phyloP scores from a whole-genome alignment of 176 grass and related monocot genomes.

The Triticum timopheevii region DNA sequence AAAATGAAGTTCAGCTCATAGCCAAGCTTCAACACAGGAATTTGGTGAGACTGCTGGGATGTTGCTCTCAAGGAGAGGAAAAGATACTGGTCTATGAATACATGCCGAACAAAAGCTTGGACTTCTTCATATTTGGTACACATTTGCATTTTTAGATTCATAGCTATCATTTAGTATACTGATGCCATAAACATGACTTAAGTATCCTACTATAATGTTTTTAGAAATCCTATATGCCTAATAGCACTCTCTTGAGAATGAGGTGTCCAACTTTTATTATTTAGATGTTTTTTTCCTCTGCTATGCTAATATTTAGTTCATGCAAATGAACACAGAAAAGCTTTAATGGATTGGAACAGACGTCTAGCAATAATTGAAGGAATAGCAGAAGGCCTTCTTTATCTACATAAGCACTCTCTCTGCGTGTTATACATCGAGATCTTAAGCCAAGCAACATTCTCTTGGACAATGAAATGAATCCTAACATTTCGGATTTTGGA shows the following conservation, averaged over 20 bases:
- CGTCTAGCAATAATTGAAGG: background rate
- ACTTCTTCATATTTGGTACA: no score
- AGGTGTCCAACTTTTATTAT: background rate
- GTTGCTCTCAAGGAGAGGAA: no score
- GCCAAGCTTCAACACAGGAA: no score
- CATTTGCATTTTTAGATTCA: no score
- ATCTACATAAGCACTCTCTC: conserved; percentile 40
- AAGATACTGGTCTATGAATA: no score
- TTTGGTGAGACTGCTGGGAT: no score
- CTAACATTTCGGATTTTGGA: conserved; percentile 39
- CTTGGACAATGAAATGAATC: conserved; percentile 34
- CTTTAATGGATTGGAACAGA: background rate
- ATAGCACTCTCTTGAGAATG: no score
- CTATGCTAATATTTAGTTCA: background rate
- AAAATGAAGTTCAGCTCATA: no score
- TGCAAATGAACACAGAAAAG: background rate
- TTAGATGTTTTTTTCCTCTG: background rate
- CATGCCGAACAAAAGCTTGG: no score
- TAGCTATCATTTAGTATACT: no score
- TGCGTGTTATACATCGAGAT: conserved; percentile 45
- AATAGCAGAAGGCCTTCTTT: conserved; percentile 39
- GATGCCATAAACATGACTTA: no score
- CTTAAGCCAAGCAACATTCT: conserved; percentile 47
- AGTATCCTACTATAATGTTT: background rate
- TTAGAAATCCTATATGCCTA: no score